Base-by-base conservation (phyloP, 78 protist genomes). In the Cyanophora paradoxa region DNA sequence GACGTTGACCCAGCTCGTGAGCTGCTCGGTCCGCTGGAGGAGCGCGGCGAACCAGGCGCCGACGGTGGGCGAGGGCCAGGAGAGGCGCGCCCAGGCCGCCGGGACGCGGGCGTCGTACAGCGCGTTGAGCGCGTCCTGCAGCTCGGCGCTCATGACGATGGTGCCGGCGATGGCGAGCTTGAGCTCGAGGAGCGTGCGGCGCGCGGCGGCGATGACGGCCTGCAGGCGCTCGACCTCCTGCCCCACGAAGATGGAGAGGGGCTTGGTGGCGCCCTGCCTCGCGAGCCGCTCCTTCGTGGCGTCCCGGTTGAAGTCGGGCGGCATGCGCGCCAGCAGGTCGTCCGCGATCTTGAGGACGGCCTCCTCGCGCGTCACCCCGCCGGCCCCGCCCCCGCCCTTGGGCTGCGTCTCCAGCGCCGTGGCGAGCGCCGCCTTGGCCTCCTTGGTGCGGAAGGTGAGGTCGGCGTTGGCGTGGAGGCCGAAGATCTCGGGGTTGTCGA, bases 401-500 rank as follows among this genome's bases (percentile, higher is more conserved):
- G 95, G 93, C 71, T 87, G 93, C 52, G 82, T 73, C 42, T 52
- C 65, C 17, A 83, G 57, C 34, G 88, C 82, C 16, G 86, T 84
- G 36, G 2, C 59, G 20, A 92, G 63, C 36, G 71, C 34, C 14
- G 4, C 13, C 24, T 37, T 58, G 8, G 93, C 54, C 57, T 70
- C 77, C 5, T 0, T 0, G 33, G 75, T 31, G n/a, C 87, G 75
- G 81, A 62, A 87, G 31, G 87, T 76, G 24, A 93, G 78, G 66
- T 93, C 93, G 20, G 94, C 94, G 77, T 88, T 93, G 52, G 80
- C 1, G 81, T 88, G 91, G 62, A 93, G 63, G n/a, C 97, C 94
- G 46, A 93, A 86, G 28, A 90, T 74, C 71, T 80, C 88, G 17
- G 94, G 94, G 1, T 40, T 28, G 82, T 93, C 94, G n/a, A 59